phyloP scores from a whole-genome alignment of 768 basidiomycete species.

The Suillus luteus region DNA sequence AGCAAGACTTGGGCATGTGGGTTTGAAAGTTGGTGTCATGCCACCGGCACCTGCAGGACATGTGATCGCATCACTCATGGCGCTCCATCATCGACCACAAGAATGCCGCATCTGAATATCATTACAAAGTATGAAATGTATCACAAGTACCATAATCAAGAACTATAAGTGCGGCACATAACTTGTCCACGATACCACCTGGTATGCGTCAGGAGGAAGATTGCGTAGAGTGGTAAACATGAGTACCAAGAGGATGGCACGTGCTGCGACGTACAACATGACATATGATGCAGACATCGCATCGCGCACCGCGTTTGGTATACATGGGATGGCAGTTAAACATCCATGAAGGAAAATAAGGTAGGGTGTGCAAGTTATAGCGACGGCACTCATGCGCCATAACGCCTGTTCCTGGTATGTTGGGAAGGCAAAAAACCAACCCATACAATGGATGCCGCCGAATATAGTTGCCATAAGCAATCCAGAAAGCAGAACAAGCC shows the following conservation, averaged over 20 bases:
- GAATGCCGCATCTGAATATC: neutral
- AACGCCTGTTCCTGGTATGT: slow-evolving; percentile 17
- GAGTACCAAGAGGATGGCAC: neutral
- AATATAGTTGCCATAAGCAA: slow-evolving; percentile 20
- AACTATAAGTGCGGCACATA: neutral
- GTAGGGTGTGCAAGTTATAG: slow-evolving; percentile 12
- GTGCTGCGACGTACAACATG: neutral
- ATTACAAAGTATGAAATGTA: neutral
- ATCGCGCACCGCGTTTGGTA: no score
- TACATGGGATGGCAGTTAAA: neutral
- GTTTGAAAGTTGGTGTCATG: no score
- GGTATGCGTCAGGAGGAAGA: neutral
- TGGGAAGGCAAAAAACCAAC: slow-evolving; percentile 28
- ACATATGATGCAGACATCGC: neutral
- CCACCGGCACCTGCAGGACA: no score
- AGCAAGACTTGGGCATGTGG: no score
- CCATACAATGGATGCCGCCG: slow-evolving; percentile 30
- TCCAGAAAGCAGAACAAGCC: no score
- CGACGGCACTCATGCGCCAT: slow-evolving; percentile 24
- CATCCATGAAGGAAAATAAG: neutral
- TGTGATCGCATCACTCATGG: neutral
- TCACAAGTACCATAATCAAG: neutral
- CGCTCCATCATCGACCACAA: no score
- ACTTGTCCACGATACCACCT: neutral
- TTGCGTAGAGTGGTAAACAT: neutral